Conservation (phyloP, 352 stramenopile species). For the Pythium biforme region DNA sequence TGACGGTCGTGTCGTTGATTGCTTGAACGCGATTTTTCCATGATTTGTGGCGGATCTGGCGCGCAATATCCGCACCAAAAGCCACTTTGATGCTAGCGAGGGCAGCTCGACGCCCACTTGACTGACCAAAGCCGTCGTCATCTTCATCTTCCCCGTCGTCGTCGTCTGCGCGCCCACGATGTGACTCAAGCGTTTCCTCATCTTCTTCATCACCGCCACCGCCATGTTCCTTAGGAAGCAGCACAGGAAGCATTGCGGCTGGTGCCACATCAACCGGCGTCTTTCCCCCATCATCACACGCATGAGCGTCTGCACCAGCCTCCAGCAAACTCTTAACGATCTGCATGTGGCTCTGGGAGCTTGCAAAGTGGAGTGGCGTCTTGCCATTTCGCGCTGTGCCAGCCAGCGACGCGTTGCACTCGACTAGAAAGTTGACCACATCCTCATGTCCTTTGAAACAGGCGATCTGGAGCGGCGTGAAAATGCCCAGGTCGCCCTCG, state of each 20-base stretch:
- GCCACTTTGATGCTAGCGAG: conserved; percentile 37
- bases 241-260: conserved; percentile 37
- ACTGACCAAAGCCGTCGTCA: conserved; percentile 36
- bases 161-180: conserved; percentile 16
- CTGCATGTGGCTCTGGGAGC: conserved; percentile 50
- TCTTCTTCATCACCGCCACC: conserved; percentile 23
- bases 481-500: conserved; percentile 64
- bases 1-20: conserved; percentile 50
- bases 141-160: conserved; percentile 32
- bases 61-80: conserved; percentile 55
- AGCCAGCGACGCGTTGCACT: conserved; percentile 77
- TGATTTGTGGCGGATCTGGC: conserved; percentile 46
- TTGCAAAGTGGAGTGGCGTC: conserved; percentile 71
- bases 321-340: conserved; percentile 73
- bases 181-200: conserved; percentile 29
- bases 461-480: conserved; percentile 78
- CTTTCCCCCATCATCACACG: conserved; percentile 53
- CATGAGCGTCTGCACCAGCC: conserved; percentile 64
- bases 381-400: conserved; percentile 70
- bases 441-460: conserved; percentile 70
- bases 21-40: conserved; percentile 61
- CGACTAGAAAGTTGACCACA: conserved; percentile 74
- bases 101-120: conserved; percentile 1
- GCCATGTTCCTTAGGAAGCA: conserved; percentile 50
- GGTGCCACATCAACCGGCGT: conserved; percentile 66